phyloP scores from a whole-genome alignment of 2,329 filamentous ascomycete genomes.

The Hirsutella minnesotensis region DNA sequence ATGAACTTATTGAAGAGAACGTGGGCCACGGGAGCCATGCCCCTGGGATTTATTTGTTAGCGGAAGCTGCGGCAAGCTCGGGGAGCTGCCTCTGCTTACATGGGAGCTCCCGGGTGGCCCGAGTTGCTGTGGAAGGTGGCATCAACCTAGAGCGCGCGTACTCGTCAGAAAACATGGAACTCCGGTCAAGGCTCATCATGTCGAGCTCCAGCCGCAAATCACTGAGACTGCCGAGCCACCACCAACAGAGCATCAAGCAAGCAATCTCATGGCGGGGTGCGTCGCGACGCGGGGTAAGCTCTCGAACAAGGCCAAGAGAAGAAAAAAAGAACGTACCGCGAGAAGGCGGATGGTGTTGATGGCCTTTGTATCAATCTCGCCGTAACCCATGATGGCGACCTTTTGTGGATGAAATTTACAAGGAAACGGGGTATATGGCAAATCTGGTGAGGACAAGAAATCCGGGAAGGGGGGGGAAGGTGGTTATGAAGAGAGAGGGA shows the following conservation, averaged over 20 bases:
- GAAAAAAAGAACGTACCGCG: constrained; percentile 58
- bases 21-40: constrained; percentile 89
- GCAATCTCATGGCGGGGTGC: constrained; percentile 20
- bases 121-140: constrained; percentile 93
- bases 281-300: not conserved
- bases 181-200: no score
- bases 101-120: constrained; percentile 95
- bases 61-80: constrained; percentile 4
- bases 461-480: constrained; percentile 6
- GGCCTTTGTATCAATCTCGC: constrained; percentile 75
- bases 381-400: constrained; percentile 67
- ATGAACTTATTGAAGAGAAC: constrained; percentile 98
- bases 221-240: no score
- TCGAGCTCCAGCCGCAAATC: no score
- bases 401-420: constrained; percentile 10
- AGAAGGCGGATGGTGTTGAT: constrained; percentile 98
- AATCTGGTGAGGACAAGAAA: constrained; percentile 11
- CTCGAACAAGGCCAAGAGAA: not conserved
- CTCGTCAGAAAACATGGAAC: not conserved
- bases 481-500: constrained; percentile 3
- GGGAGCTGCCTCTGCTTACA: constrained; percentile 40
- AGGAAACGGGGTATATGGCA: not conserved
- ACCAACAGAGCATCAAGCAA: no score
- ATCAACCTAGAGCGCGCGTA: constrained; percentile 65
- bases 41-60: constrained; percentile 35